phyloP scores from a whole-genome alignment of 768 basidiomycete genomes.

The Infundibulicybe gibba region DNA sequence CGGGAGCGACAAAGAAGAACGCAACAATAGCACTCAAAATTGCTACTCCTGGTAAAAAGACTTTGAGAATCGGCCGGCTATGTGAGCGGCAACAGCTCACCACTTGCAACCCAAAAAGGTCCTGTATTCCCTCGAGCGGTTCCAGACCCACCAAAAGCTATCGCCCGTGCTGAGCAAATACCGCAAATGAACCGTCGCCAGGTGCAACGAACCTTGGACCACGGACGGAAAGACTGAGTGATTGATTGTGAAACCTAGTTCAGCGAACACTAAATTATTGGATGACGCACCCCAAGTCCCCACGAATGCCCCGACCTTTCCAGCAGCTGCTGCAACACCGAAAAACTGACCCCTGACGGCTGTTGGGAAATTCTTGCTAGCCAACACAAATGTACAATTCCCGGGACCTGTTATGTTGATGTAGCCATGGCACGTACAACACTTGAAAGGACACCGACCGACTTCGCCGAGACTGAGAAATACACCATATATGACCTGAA shows the following conservation, averaged over 20 bases:
- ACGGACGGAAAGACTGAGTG: slow-evolving; percentile 59
- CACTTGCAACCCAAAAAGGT: slow-evolving; percentile 83
- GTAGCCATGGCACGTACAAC: no score
- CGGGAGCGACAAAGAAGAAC: slow-evolving; percentile 68
- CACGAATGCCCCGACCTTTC: slow-evolving; percentile 79
- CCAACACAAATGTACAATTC: slow-evolving; percentile 79
- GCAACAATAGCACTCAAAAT: slow-evolving; percentile 66
- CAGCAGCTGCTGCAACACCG: slow-evolving; percentile 82
- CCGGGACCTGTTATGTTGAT: slow-evolving; percentile 28
- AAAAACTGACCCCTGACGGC: slow-evolving; percentile 83
- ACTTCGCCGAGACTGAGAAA: slow-evolving; percentile 88
- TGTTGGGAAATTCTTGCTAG: slow-evolving; percentile 80
- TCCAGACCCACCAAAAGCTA: slow-evolving; percentile 59
- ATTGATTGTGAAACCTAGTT: background rate
- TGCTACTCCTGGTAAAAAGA: background rate
- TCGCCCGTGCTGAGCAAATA: background rate
- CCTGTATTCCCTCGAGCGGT: slow-evolving; percentile 67
- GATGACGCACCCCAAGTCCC: slow-evolving; percentile 69
- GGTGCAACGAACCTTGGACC: slow-evolving; percentile 42
- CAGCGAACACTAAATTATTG: background rate
- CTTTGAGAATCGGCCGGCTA: no score
- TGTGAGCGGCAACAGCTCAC: slow-evolving; percentile 22
- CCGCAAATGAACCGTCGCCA: background rate
- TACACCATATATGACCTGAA: slow-evolving; percentile 78
- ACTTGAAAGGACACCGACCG: slow-evolving; percentile 32